Conservation (phyloP, 179 eudicot species). For the Amaranthus tricolor region DNA sequence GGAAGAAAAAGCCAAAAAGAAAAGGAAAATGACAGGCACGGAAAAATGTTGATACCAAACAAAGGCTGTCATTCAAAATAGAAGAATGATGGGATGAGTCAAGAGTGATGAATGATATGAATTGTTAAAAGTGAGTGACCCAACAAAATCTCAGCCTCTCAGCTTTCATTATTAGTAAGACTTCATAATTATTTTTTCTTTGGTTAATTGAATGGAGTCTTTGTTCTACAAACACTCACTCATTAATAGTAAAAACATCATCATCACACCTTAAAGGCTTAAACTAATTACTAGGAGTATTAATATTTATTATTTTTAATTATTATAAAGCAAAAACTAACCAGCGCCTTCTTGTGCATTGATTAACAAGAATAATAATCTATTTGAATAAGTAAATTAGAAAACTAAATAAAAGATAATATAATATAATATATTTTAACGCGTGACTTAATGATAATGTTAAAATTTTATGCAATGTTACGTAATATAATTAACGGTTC, state of each 20-base stretch:
- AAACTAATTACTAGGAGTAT: too few species aligned
- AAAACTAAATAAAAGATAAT: background rate
- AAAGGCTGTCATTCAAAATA: constrained; percentile 13
- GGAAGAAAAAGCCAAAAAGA: background rate
- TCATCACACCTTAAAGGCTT: constrained; percentile 20
- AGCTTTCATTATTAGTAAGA: background rate
- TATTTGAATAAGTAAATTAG: background rate
- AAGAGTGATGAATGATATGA: background rate
- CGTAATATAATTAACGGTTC: constrained; percentile 10
- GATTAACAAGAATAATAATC: too few species aligned
- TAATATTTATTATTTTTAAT: too few species aligned
- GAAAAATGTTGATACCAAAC: background rate
- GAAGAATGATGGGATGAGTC: background rate
- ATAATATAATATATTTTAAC: background rate
- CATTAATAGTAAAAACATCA: constrained; percentile 3
- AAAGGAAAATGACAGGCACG: constrained; percentile 5
- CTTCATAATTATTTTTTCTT: background rate
- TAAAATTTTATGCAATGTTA: background rate
- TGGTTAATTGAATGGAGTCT: constrained; percentile 17
- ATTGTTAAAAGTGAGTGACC: background rate
- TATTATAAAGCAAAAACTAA: too few species aligned
- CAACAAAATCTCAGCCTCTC: background rate
- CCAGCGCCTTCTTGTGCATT: too few species aligned
- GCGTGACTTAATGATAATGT: background rate
- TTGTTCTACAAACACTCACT: background rate